phyloP scores from a whole-genome alignment of 139 green algal species.

The Chlorella vulgaris region DNA sequence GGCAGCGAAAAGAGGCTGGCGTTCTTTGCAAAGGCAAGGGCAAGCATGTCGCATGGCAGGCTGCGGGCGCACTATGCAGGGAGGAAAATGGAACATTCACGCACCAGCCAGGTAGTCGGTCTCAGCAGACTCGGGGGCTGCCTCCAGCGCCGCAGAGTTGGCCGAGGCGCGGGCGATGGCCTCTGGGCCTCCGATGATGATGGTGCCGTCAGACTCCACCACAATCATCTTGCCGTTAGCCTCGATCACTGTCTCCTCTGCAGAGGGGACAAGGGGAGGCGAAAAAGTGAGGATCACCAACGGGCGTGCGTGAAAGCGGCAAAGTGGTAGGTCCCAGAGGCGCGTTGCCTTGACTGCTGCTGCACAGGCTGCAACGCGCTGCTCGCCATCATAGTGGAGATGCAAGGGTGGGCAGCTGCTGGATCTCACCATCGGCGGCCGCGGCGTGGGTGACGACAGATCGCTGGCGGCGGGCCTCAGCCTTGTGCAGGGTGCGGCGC shows the following conservation, averaged over 20 bases:
- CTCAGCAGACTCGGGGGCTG: background rate
- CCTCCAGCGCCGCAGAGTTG: background rate
- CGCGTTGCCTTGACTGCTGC: too few species aligned
- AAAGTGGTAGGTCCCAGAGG: too few species aligned
- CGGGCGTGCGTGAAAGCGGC: background rate
- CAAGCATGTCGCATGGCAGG: too few species aligned
- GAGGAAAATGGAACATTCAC: too few species aligned
- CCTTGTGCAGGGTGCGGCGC: background rate
- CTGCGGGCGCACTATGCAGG: too few species aligned
- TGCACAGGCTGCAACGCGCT: background rate
- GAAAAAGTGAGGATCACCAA: too few species aligned
- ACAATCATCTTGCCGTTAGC: slow-evolving; percentile 6
- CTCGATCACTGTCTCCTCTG: background rate
- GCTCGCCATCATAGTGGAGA: too few species aligned
- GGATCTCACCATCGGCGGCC: background rate
- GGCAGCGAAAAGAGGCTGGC: too few species aligned
- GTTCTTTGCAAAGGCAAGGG: too few species aligned
- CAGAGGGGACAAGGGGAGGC: background rate
- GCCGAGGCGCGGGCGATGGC: background rate
- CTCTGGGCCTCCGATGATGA: slow-evolving; percentile 20
- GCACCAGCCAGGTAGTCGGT: slow-evolving; percentile 25
- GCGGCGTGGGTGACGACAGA: background rate
- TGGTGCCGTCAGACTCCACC: slow-evolving; percentile 5
- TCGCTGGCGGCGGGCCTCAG: background rate
- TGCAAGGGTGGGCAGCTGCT: too few species aligned